These are phyloP conservation scores for Leishmania gerbilli DNA, from an alignment of 208 protist species.

Conservation along the genomic window DNA sequence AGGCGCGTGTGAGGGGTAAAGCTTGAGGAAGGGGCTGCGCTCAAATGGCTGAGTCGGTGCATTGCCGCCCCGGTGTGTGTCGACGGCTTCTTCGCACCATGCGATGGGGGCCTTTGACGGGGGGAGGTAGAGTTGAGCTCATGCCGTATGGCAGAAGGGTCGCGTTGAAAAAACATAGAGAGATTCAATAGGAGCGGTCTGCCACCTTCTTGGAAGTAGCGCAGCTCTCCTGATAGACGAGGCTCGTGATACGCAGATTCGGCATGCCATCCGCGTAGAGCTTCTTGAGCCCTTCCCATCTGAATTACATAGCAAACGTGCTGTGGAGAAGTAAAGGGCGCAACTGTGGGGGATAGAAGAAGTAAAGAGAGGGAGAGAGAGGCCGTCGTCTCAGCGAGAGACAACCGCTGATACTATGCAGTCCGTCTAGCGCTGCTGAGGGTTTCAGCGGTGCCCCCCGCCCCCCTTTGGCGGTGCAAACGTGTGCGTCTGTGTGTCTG, in stretches of 20 bases:
- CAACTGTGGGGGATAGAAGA: neutral
- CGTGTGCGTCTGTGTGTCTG: neutral
- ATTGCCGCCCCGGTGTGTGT: neutral
- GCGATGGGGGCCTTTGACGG: neutral
- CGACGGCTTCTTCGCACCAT: neutral
- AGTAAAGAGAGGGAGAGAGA: neutral
- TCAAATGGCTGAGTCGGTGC: neutral
- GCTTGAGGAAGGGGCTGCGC: neutral
- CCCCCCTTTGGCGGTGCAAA: neutral
- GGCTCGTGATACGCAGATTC: conserved; percentile 29
- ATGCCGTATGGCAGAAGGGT: neutral
- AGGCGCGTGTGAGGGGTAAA: neutral
- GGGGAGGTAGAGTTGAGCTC: neutral
- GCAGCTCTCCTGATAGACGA: conserved; percentile 16
- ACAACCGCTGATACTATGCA: neutral
- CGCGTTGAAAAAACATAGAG: conserved; percentile 14
- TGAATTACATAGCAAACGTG: conserved; percentile 33
- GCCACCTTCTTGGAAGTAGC: conserved; percentile 38
- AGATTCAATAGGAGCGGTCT: conserved; percentile 37
- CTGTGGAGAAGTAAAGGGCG: neutral
- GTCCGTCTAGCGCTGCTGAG: neutral
- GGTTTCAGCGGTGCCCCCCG: neutral
- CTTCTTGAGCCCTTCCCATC: conserved; percentile 40
- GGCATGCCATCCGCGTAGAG: conserved; percentile 45
- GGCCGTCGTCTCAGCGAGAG: neutral